Evolutionary conservation across 805 yeast species (phyloP).

Genomic region (Nakazawaea wyomingensis): DNA sequence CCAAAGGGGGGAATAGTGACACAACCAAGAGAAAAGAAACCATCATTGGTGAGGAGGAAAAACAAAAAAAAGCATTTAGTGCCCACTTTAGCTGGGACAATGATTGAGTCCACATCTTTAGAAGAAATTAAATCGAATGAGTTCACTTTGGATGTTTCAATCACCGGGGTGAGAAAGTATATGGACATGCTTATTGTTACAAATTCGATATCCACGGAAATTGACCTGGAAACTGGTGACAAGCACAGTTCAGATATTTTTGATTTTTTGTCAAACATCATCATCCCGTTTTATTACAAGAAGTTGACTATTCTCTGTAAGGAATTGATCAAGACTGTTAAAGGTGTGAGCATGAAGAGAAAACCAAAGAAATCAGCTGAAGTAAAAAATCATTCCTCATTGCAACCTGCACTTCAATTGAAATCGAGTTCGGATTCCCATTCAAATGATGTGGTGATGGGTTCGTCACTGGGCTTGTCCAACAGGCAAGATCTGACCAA

Average conservation of each 20-base stretch:
- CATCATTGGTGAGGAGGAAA: slow-evolving; percentile 12
- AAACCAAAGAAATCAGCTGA: not conserved
- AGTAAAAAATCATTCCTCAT: not conserved
- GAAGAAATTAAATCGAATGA: not conserved
- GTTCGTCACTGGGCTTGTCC: too few species aligned
- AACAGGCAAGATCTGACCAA: too few species aligned
- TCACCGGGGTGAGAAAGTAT: slow-evolving; percentile 7
- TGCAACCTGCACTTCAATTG: slow-evolving; percentile 3
- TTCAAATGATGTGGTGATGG: too few species aligned
- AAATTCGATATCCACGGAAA: not conserved
- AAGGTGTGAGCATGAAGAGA: slow-evolving; percentile 12
- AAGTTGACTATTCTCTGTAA: slow-evolving; percentile 8
- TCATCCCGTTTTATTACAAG: slow-evolving; percentile 12
- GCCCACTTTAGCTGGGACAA: slow-evolving; percentile 11
- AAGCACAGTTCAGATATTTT: slow-evolving; percentile 3
- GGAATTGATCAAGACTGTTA: slow-evolving; percentile 11
- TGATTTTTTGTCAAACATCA: slow-evolving; percentile 11
- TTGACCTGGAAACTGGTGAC: not conserved
- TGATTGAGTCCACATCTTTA: not conserved
- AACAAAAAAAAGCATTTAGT: slow-evolving; percentile 9
- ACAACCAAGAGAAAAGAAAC: slow-evolving; percentile 3
- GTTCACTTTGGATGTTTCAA: slow-evolving; percentile 1
- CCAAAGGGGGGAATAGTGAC: not conserved
- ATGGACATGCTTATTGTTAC: slow-evolving; percentile 11
- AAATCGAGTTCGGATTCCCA: not conserved